Evolutionary conservation across 2,329 filamentous ascomycete genomes (phyloP).

Genomic region (Arthrobotrys conoides): DNA sequence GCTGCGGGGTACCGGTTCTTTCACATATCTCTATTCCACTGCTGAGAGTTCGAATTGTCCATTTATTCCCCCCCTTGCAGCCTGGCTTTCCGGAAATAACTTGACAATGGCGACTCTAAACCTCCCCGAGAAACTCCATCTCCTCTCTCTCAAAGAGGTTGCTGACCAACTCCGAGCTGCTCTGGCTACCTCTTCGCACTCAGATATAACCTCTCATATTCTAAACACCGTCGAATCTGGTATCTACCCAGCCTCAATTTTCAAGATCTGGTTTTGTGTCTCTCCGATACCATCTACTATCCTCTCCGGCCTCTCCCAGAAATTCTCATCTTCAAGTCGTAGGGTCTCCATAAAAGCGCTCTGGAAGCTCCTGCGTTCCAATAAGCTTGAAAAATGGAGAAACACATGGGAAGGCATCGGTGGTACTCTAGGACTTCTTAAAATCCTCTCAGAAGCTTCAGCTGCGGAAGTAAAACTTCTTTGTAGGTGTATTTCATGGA

Average conservation of each 20-base stretch:
- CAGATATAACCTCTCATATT: background rate
- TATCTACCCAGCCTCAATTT: conserved; percentile 7
- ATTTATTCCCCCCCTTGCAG: no score
- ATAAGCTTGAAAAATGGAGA: conserved; percentile 1
- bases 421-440: conserved; percentile 5
- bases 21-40: no score
- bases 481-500: background rate
- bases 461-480: conserved; percentile 6
- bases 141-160: background rate
- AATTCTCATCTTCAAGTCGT: background rate
- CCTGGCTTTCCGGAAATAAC: no score
- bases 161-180: background rate
- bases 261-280: conserved; percentile 21
- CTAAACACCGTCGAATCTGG: background rate
- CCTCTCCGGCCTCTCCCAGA: conserved; percentile 1
- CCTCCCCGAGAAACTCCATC: background rate
- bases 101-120: conserved; percentile 5
- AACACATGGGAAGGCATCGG: conserved; percentile 12
- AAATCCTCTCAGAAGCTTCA: background rate
- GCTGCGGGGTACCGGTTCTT: background rate
- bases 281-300: background rate
- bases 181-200: background rate
- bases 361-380: background rate
- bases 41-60: no score
- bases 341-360: background rate